These are phyloP conservation scores for Carpinus fangiana DNA, from an alignment of 306 rosid genomes.

Conservation along the genomic window DNA sequence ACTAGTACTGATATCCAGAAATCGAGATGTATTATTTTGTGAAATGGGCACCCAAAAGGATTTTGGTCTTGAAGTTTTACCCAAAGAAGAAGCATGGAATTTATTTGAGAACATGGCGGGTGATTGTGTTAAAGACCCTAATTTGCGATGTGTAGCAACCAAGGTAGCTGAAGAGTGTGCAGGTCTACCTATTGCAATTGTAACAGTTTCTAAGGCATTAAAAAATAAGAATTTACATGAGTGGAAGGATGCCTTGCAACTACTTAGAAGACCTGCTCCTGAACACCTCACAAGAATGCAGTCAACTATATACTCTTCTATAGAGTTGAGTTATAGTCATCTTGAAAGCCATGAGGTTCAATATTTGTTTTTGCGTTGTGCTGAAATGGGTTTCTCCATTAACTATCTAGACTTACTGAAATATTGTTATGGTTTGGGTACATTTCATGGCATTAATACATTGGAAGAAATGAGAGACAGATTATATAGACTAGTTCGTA, in stretches of 20 bases:
- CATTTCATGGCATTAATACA: not conserved
- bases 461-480: constrained; percentile 3
- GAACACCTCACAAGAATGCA: not conserved
- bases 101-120: constrained; percentile 7
- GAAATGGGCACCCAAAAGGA: not conserved
- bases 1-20: not conserved
- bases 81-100: not conserved
- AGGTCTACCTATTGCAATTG: constrained; percentile 14
- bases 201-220: constrained; percentile 2
- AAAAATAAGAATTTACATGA: not conserved
- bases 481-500: not conserved
- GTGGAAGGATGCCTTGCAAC: not conserved
- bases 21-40: not conserved
- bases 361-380: constrained; percentile 30
- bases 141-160: not conserved
- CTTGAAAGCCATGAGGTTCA: constrained; percentile 24
- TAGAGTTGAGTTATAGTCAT: constrained; percentile 31
- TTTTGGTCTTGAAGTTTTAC: not conserved
- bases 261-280: not conserved
- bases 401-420: not conserved
- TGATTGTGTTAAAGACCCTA: not conserved
- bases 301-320: not conserved
- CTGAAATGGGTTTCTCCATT: not conserved
- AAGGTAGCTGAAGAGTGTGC: not conserved
- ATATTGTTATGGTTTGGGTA: constrained; percentile 24